A percentile compares a stretch with the other conserved stretches of the same genome.
Conservation (phyloP, 31 red algal species). For the Asparagopsis taxiformis region DNA sequence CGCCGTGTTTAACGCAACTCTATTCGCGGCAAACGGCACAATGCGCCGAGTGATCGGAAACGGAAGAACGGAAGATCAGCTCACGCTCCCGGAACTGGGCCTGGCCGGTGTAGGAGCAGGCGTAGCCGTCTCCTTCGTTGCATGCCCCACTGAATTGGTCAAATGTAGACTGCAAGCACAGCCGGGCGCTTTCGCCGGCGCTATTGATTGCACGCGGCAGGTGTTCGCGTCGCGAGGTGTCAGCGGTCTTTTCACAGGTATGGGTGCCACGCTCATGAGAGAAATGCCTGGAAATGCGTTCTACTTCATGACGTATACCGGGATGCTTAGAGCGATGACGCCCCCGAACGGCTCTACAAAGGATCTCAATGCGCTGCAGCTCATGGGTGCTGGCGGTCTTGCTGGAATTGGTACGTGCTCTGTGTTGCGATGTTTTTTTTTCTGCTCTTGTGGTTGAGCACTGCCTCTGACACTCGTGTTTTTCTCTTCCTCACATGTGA, state of each 20-base stretch:
- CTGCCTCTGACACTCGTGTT: constrained; percentile 7
- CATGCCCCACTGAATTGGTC: constrained; percentile 85
- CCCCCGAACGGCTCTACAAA: constrained; percentile 34
- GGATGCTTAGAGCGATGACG: constrained; percentile 32
- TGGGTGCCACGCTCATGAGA: constrained; percentile 73
- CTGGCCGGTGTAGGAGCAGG: constrained; percentile 74
- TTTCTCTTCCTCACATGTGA: not conserved
- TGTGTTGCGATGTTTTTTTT: not conserved
- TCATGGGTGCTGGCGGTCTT: constrained; percentile 61
- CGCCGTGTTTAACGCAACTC: constrained; percentile 82
- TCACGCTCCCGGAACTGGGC: constrained; percentile 39
- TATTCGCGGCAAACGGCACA: constrained; percentile 78
- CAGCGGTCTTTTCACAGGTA: constrained; percentile 72
- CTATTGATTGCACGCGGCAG: constrained; percentile 81
- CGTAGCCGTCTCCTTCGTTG: constrained; percentile 62
- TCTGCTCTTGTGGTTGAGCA: not conserved
- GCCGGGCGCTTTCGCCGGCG: constrained; percentile 65
- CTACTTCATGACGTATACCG: constrained; percentile 79
- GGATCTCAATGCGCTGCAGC: constrained; percentile 51
- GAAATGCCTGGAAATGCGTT: constrained; percentile 79
- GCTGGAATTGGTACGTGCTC: constrained; percentile 52
- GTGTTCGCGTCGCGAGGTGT: constrained; percentile 49
- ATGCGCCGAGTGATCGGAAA: constrained; percentile 70
- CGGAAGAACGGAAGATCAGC: constrained; percentile 28
- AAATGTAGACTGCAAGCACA: constrained; percentile 85